Conservation (phyloP, 805 yeast genomes). For the Pichia paraexigua region DNA sequence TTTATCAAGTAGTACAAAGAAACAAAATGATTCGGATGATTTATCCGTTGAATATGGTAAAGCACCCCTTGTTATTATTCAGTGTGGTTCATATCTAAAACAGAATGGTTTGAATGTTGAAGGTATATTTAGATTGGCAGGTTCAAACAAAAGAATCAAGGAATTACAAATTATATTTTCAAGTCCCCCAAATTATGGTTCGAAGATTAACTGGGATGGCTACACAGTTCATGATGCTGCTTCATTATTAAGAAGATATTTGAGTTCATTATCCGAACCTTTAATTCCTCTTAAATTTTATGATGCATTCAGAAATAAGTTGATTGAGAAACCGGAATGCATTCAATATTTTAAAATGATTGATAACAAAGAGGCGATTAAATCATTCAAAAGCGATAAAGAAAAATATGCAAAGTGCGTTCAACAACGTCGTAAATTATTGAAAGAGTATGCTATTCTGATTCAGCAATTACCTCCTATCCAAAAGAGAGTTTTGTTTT, state of each 20-base stretch:
- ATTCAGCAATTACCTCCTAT: conserved; percentile 67
- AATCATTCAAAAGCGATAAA: conserved; percentile 9
- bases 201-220: conserved; percentile 83
- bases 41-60: conserved; percentile 61
- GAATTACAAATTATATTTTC: conserved; percentile 80
- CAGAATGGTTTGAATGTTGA: conserved; percentile 70
- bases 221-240: conserved; percentile 97
- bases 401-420: conserved; percentile 16
- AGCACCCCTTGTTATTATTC: conserved; percentile 91
- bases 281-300: conserved; percentile 73
- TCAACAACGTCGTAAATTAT: conserved; percentile 58
- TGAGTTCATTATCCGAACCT: conserved; percentile 88
- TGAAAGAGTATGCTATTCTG: conserved; percentile 61
- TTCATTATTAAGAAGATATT: conserved; percentile 73
- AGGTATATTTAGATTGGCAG: conserved; percentile 91
- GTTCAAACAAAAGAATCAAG: conserved; percentile 80
- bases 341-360: conserved; percentile 57
- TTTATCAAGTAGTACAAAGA: conserved; percentile 35
- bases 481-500: conserved; percentile 74
- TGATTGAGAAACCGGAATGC: conserved; percentile 56
- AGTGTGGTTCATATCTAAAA: conserved; percentile 83
- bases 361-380: conserved; percentile 19
- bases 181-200: conserved; percentile 83
- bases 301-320: conserved; percentile 71
- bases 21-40: conserved; percentile 34